These are phyloP conservation scores for Carex kokanica DNA, from an alignment of 176 grass and related monocot species.

Conservation along the genomic window DNA sequence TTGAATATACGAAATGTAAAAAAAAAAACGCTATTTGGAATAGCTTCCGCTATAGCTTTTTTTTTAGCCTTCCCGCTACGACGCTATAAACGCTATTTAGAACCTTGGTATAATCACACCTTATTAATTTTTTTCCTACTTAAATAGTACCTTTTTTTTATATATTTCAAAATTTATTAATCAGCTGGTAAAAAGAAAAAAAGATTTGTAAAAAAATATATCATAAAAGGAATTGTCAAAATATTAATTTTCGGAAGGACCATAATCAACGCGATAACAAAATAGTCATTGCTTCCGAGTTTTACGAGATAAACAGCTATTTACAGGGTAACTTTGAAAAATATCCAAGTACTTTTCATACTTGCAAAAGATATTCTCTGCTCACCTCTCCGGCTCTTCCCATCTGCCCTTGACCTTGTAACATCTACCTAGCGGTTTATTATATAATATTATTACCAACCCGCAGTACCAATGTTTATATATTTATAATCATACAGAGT, in stretches of 20 bases:
- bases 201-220: too few species aligned
- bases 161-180: too few species aligned
- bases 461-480: not conserved
- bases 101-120: too few species aligned
- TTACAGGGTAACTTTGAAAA: not conserved
- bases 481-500: not conserved
- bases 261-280: not conserved
- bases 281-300: not conserved
- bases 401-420: not conserved
- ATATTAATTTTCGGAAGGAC: not conserved
- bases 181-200: too few species aligned
- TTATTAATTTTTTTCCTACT: too few species aligned
- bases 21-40: too few species aligned
- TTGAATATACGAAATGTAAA: too few species aligned
- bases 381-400: not conserved
- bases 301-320: not conserved
- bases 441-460: not conserved
- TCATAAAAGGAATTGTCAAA: not conserved
- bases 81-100: too few species aligned
- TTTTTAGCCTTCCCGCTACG: too few species aligned
- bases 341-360: not conserved
- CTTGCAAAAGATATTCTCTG: conserved; percentile 24
- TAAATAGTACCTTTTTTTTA: too few species aligned
- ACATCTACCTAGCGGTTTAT: not conserved
- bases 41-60: too few species aligned